Evolutionary conservation across 2,329 filamentous ascomycete species (phyloP).

Genomic region (Leptosphaerulina australis): DNA sequence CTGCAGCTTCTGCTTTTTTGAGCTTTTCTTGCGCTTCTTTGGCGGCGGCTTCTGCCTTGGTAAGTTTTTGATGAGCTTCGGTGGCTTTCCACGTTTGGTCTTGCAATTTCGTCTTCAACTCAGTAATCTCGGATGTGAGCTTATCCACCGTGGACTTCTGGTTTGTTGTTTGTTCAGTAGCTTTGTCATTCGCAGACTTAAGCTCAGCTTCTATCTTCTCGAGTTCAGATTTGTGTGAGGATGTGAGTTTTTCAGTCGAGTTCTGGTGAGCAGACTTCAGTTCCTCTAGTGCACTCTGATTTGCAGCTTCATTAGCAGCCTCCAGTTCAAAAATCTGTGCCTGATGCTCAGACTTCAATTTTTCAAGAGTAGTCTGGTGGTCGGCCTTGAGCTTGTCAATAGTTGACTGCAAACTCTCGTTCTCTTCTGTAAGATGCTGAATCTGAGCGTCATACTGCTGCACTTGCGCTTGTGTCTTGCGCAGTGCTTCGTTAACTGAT

Average conservation of each 20-base stretch:
- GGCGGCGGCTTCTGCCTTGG: constrained; percentile 4
- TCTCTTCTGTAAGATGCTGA: constrained; percentile 49
- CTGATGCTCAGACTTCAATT: constrained; percentile 23
- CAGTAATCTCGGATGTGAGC: constrained; percentile 40
- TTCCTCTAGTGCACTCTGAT: constrained; percentile 8
- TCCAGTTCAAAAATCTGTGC: constrained; percentile 9
- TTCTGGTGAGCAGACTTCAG: constrained; percentile 18
- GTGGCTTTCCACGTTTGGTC: constrained; percentile 51
- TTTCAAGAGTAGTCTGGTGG: constrained; percentile 7
- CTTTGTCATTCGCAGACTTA: constrained; percentile 5
- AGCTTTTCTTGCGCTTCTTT: constrained; percentile 53
- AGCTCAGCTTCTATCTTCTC: constrained; percentile 22
- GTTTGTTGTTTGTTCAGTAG: neutral
- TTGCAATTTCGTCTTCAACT: constrained; percentile 52
- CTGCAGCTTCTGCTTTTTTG: constrained; percentile 4
- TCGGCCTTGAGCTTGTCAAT: constrained; percentile 10
- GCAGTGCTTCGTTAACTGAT: constrained; percentile 28
- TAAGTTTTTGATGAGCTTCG: constrained; percentile 54
- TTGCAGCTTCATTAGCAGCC: constrained; percentile 10
- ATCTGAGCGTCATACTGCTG: constrained; percentile 39
- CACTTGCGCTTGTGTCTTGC: constrained; percentile 32
- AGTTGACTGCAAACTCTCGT: constrained; percentile 25
- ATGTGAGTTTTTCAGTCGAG: constrained; percentile 2
- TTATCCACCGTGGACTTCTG: constrained; percentile 18
- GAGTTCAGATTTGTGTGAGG: constrained; percentile 1